phyloP scores from a whole-genome alignment of 2,329 filamentous ascomycete genomes.

The Arachnomyces sp. region DNA sequence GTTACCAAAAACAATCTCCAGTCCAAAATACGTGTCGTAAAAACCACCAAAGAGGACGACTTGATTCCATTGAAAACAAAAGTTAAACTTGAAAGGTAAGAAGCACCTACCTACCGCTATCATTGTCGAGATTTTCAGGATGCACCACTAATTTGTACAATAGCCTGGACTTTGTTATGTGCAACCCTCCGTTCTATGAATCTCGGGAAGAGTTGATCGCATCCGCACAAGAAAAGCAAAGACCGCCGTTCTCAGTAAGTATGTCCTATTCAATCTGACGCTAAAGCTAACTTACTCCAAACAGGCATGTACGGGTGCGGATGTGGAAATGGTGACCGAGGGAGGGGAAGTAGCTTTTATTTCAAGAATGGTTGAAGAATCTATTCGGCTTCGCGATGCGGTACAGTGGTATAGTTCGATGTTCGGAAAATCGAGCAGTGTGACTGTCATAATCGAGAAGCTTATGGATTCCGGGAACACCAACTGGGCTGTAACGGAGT shows the following conservation, averaged over 20 bases:
- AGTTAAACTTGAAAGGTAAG: conserved; percentile 19
- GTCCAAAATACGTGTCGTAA: conserved; percentile 56
- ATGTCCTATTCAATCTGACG: background rate
- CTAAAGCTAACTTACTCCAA: conserved; percentile 3
- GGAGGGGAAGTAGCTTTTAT: conserved; percentile 76
- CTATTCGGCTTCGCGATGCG: conserved; percentile 48
- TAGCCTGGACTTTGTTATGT: conserved; percentile 76
- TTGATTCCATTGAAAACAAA: conserved; percentile 58
- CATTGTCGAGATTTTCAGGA: conserved; percentile 5
- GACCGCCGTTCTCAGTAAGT: conserved; percentile 62
- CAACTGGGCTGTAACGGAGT: conserved; percentile 77
- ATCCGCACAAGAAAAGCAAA: conserved; percentile 59
- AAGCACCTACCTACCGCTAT: conserved; percentile 2
- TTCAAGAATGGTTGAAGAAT: conserved; percentile 62
- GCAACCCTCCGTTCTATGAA: conserved; percentile 91
- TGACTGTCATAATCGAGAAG: conserved; percentile 54
- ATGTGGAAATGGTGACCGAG: conserved; percentile 74
- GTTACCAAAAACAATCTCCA: conserved; percentile 58
- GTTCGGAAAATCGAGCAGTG: conserved; percentile 73
- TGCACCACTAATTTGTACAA: conserved; percentile 2
- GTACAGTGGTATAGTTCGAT: conserved; percentile 88
- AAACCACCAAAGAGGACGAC: conserved; percentile 43
- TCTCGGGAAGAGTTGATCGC: conserved; percentile 60
- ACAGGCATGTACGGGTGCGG: conserved; percentile 61
- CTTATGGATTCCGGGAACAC: conserved; percentile 50